These are phyloP conservation scores for Bipolaris victoriae DNA, from an alignment of 2,329 filamentous ascomycete species.

Conservation along the genomic window DNA sequence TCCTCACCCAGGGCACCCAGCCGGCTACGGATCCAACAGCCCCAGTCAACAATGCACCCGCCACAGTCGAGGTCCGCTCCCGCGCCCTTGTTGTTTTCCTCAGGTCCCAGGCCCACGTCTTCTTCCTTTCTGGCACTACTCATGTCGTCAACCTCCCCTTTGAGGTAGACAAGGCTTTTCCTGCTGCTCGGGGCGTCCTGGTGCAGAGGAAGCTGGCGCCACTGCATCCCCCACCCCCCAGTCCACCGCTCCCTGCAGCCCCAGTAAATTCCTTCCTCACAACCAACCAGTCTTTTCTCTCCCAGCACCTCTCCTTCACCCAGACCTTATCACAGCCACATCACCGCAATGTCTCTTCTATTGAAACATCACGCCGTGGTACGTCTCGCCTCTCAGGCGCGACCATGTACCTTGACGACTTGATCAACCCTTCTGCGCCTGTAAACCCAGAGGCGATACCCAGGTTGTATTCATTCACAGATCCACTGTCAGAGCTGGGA, in stretches of 20 bases:
- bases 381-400: slow-evolving; percentile 32
- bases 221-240: slow-evolving; percentile 47
- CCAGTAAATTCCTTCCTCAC: slow-evolving; percentile 85
- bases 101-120: slow-evolving; percentile 90
- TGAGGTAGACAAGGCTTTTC: slow-evolving; percentile 85
- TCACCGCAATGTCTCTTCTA: slow-evolving; percentile 37
- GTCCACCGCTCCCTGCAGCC: slow-evolving; percentile 57
- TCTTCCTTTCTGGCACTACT: slow-evolving; percentile 84
- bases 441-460: slow-evolving; percentile 63
- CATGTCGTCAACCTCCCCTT: slow-evolving; percentile 94
- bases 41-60: slow-evolving; percentile 24
- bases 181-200: slow-evolving; percentile 81
- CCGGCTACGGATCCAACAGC: slow-evolving; percentile 38
- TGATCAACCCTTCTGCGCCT: slow-evolving; percentile 33
- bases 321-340: slow-evolving; percentile 46
- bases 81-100: slow-evolving; percentile 85
- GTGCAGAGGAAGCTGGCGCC: slow-evolving; percentile 78
- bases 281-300: slow-evolving; percentile 49
- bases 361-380: slow-evolving; percentile 30
- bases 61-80: slow-evolving; percentile 36
- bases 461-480: slow-evolving; percentile 80
- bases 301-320: slow-evolving; percentile 63
- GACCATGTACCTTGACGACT: slow-evolving; percentile 40
- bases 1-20: slow-evolving; percentile 44
- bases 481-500: slow-evolving; percentile 85